These are phyloP conservation scores for Dictyostelium intermedium DNA, from an alignment of 78 protist genomes.

Conservation along the genomic window DNA sequence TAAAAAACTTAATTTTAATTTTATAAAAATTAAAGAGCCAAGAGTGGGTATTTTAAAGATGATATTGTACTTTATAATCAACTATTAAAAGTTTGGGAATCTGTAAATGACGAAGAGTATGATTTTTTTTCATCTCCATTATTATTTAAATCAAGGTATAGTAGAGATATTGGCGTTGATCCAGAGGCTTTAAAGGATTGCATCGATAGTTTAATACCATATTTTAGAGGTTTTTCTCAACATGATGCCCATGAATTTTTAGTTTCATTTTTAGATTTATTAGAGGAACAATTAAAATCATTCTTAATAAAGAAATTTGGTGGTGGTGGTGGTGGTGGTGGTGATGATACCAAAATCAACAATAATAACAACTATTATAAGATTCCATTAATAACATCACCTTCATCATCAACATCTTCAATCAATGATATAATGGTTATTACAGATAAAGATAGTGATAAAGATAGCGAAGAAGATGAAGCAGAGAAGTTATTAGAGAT, in stretches of 20 bases:
- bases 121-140: not conserved
- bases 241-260: constrained; percentile 71
- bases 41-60: not conserved
- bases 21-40: not conserved
- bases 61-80: not conserved
- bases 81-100: not conserved
- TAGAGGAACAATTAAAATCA: constrained; percentile 37
- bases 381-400: not conserved
- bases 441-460: not conserved
- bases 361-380: not conserved
- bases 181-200: not conserved
- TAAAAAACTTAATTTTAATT: too few species aligned
- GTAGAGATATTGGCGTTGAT: constrained; percentile 16
- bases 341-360: not conserved
- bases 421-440: not conserved
- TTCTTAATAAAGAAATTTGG: not conserved
- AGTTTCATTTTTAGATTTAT: constrained; percentile 23
- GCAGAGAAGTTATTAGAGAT: not conserved
- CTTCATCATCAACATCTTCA: not conserved
- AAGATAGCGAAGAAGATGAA: constrained; percentile 11
- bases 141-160: not conserved
- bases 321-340: not conserved
- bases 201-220: constrained; percentile 16
- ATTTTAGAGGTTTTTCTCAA: constrained; percentile 52
- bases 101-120: not conserved